phyloP scores from a whole-genome alignment of 768 basidiomycete genomes.

The Kwoniella shandongensis region DNA sequence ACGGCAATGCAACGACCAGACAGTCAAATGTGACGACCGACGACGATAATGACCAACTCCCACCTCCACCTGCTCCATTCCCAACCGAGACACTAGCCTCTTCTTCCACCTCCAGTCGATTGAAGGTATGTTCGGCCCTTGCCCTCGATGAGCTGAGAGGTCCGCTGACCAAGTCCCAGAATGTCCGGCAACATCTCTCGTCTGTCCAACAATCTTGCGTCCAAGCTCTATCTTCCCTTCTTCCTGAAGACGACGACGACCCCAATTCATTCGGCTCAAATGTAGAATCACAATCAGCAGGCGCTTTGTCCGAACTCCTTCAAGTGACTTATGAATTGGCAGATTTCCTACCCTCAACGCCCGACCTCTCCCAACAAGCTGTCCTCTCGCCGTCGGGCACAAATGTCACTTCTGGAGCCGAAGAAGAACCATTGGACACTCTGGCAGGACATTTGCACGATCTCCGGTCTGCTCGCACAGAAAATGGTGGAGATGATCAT shows the following conservation, averaged over 20 bases:
- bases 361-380: constrained; percentile 20
- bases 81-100: constrained; percentile 18
- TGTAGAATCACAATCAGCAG: constrained; percentile 24
- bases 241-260: constrained; percentile 8
- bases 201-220: constrained; percentile 30
- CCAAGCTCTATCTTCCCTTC: constrained; percentile 25
- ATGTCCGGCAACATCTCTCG: constrained; percentile 8
- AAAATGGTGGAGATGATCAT: constrained; percentile 15
- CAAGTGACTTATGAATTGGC: constrained; percentile 41
- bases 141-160: not conserved
- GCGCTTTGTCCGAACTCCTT: constrained; percentile 31
- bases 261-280: not conserved
- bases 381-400: constrained; percentile 13
- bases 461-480: constrained; percentile 5
- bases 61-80: constrained; percentile 40
- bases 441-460: constrained; percentile 4
- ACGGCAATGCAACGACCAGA: not conserved
- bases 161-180: constrained; percentile 3
- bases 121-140: no score
- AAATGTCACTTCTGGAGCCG: not conserved
- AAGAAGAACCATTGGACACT: constrained; percentile 8
- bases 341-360: constrained; percentile 18
- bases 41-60: constrained; percentile 19
- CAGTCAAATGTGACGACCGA: not conserved
- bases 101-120: not conserved